These are phyloP conservation scores for Canariomyces notabilis DNA, from an alignment of 2,329 filamentous ascomycete species.

Conservation along the genomic window DNA sequence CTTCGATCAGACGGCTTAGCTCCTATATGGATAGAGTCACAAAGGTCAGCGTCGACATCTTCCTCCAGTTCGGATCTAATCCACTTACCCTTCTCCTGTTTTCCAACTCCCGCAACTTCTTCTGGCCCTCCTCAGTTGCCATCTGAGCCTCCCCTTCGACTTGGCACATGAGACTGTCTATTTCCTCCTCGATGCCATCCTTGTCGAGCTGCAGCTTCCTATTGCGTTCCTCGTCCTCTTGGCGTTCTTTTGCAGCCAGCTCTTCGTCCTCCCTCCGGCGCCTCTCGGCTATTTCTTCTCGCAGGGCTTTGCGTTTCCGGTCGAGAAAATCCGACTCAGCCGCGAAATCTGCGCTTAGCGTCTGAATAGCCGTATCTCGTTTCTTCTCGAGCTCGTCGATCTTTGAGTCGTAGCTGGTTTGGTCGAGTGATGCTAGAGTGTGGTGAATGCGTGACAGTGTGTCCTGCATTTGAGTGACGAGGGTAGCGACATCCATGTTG, in stretches of 20 bases:
- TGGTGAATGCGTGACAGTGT: slow-evolving; percentile 36
- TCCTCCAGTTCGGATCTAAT: no score
- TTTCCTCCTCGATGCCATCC: slow-evolving; percentile 32
- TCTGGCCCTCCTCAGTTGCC: slow-evolving; percentile 46
- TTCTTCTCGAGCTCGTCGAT: slow-evolving; percentile 38
- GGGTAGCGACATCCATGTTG: slow-evolving; percentile 33
- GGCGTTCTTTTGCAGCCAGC: slow-evolving; percentile 23
- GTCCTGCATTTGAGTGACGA: slow-evolving; percentile 40
- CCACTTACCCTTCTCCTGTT: slow-evolving; percentile 22
- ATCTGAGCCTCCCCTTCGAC: slow-evolving; percentile 41
- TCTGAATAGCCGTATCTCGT: slow-evolving; percentile 32
- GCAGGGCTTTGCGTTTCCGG: slow-evolving; percentile 28
- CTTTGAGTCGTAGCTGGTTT: slow-evolving; percentile 31
- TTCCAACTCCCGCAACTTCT: slow-evolving; percentile 45
- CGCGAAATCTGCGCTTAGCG: slow-evolving; percentile 30
- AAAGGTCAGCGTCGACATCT: no score
- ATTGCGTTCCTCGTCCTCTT: slow-evolving; percentile 31
- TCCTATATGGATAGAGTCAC: slow-evolving; percentile 29
- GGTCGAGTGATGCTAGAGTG: slow-evolving; percentile 33
- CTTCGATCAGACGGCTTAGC: slow-evolving; percentile 40
- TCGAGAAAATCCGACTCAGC: slow-evolving; percentile 29
- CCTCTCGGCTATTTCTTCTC: slow-evolving; percentile 32
- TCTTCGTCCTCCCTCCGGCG: slow-evolving; percentile 38
- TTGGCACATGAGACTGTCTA: slow-evolving; percentile 37
- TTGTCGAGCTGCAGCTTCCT: slow-evolving; percentile 29